Base-by-base conservation (phyloP, 2,329 filamentous ascomycete species). In the Penicillium sp. region DNA sequence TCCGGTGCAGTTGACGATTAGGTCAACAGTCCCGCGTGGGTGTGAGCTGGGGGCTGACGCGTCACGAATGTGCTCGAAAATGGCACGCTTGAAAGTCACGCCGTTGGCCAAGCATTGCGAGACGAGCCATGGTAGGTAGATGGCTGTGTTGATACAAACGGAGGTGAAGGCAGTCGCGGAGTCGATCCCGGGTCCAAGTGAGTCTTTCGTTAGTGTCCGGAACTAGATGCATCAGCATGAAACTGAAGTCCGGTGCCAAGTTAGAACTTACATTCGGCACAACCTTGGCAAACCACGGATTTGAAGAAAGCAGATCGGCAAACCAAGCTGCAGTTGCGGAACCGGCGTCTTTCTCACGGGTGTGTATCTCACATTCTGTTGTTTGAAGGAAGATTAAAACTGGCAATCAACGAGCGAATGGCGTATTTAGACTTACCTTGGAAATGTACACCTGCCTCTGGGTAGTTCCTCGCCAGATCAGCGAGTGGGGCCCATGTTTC, bases 1-100 rank as follows among this genome's bases (percentile, higher is more conserved):
- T 0, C 92, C 93, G 0, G 91, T 92, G 59, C 90, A 89, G 70
- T 97, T 97, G 61, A 97, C 77, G 1, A 96, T 76, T 1, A 95
- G 70, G 62, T 89, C 83, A 3, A 85, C 86, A 27, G 59, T 62
- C 4, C 75, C 71, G 1, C 81, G 80, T 1, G 78, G 74, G 60
- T 84, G 78, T 4, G 36, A 16, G 67, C 87, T 83, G 39, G 85
- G 68, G 1, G 63, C 62, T 1, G 81, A 76, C 0, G 90, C 90
- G 40, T 95, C 88, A 0, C 77, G 73, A 55, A 97, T 82, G 71
- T 96, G 88, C 5, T 74, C 71, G 34, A 92, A 74, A 1, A 80
- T 69, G 1, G 75, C 83, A 8, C 89, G 83, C 62, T 82, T 82
- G 64, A 92, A 76, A 1, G 84, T 76, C 9, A 89, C 89, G 18